phyloP scores from a whole-genome alignment of 1,284 basidiomycete genomes.

The Hortiboletus rubellus region DNA sequence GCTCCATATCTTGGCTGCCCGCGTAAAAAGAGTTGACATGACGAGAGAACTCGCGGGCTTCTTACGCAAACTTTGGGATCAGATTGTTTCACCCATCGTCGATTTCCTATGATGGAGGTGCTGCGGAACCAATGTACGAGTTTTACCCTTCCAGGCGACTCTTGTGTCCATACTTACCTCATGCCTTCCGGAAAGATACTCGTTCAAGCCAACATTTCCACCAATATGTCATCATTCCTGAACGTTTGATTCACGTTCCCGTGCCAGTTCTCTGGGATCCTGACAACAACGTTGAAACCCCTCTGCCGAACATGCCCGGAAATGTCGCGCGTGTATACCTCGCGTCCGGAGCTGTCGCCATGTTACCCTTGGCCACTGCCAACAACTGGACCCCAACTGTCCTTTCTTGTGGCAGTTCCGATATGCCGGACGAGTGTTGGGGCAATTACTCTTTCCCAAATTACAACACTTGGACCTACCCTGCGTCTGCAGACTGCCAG shows the following conservation, averaged over 20 bases:
- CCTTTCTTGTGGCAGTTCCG: constrained; percentile 86
- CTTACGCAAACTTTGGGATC: constrained; percentile 28
- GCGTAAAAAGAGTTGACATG: background rate
- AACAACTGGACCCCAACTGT: constrained; percentile 88
- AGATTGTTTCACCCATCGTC: constrained; percentile 25
- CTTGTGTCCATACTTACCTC: constrained; percentile 85
- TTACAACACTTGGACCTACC: constrained; percentile 63
- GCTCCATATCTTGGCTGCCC: background rate
- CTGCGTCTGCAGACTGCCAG: constrained; percentile 66
- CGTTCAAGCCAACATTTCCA: constrained; percentile 82
- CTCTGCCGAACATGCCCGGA: constrained; percentile 61
- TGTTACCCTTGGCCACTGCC: constrained; percentile 87
- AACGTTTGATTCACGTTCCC: constrained; percentile 14
- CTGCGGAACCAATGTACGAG: too few species aligned
- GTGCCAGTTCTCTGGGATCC: constrained; percentile 63
- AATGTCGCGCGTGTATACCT: constrained; percentile 86
- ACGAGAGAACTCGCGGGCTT: constrained; percentile 1
- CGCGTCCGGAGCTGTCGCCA: constrained; percentile 85
- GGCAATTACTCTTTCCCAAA: constrained; percentile 71
- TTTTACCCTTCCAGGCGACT: too few species aligned
- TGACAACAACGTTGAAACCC: constrained; percentile 57
- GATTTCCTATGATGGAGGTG: too few species aligned
- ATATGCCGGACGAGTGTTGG: constrained; percentile 71
- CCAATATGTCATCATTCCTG: constrained; percentile 46
- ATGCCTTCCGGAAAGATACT: constrained; percentile 84